Evolutionary conservation across 2,329 filamentous ascomycete genomes (phyloP).

Genomic region (Neoarthrinium moseri): DNA sequence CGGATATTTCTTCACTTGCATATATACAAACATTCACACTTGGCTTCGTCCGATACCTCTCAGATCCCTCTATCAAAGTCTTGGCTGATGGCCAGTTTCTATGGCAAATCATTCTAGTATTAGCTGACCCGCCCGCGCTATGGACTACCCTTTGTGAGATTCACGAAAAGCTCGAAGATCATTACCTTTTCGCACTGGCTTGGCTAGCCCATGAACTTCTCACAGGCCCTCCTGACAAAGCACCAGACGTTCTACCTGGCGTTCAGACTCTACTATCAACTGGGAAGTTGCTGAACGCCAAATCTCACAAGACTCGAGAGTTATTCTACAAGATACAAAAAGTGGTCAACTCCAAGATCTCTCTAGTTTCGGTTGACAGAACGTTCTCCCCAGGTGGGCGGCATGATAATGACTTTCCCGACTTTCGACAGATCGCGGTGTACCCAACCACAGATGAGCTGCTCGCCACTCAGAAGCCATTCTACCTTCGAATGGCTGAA

Average conservation of each 20-base stretch:
- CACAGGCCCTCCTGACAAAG: conserved; percentile 15
- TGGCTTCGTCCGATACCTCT: conserved; percentile 36
- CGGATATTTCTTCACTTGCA: conserved; percentile 19
- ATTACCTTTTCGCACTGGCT: conserved; percentile 35
- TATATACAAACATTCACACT: conserved; percentile 32
- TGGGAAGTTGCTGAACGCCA: conserved; percentile 15
- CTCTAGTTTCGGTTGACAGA: conserved; percentile 8
- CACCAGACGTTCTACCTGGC: conserved; percentile 20
- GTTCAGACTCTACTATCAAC: conserved; percentile 18
- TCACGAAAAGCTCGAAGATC: conserved; percentile 27
- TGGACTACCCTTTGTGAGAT: conserved; percentile 44
- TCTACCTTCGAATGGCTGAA: conserved; percentile 51
- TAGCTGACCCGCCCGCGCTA: conserved; percentile 52
- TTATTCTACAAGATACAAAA: conserved; percentile 38
- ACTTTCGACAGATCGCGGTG: conserved; percentile 61
- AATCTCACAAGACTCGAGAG: conserved; percentile 22
- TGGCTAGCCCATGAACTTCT: conserved; percentile 52
- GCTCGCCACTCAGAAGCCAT: conserved; percentile 47
- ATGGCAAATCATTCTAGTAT: conserved; percentile 39
- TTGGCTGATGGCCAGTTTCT: conserved; percentile 50
- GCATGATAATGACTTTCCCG: conserved; percentile 68
- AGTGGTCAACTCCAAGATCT: conserved; percentile 28
- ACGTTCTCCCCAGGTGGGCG: conserved; percentile 55
- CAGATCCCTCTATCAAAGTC: conserved; percentile 42
- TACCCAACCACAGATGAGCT: conserved; percentile 68